Conservation (phyloP, 192 early-diverging fungal genomes). For the Coemansia sp. region DNA sequence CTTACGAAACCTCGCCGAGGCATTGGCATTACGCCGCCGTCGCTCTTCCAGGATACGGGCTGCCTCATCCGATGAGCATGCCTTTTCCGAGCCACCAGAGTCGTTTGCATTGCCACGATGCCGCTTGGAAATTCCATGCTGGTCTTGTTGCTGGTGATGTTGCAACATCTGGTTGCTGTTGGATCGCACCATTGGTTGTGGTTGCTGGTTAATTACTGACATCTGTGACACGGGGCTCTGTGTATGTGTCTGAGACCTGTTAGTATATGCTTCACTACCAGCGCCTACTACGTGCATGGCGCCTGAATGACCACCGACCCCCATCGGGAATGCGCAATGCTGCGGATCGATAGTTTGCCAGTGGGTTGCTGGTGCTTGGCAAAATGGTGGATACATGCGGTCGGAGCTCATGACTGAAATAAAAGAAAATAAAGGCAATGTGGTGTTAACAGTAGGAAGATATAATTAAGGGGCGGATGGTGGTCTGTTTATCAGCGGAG, state of each 20-base stretch:
- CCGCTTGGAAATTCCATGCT: neutral
- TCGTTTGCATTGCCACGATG: neutral
- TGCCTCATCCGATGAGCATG: slow-evolving; percentile 26
- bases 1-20: slow-evolving; percentile 64
- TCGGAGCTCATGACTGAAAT: slow-evolving; percentile 12
- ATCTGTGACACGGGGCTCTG: neutral
- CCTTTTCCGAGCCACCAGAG: slow-evolving; percentile 9
- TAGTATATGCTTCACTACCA: neutral
- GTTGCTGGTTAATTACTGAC: neutral
- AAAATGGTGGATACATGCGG: slow-evolving; percentile 6
- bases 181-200: neutral
- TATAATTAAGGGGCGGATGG: neutral
- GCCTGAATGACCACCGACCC: neutral
- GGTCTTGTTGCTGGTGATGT: neutral
- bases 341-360: slow-evolving; percentile 7
- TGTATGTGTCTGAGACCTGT: neutral
- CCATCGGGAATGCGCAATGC: neutral
- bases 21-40: slow-evolving; percentile 62
- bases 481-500: neutral
- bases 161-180: neutral
- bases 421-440: slow-evolving; percentile 1
- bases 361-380: slow-evolving; percentile 6
- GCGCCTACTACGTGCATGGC: neutral
- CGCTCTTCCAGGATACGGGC: slow-evolving; percentile 60
- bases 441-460: neutral